phyloP scores from a whole-genome alignment of 2,329 filamentous ascomycete genomes.

The Sphaerulina vaccinii region DNA sequence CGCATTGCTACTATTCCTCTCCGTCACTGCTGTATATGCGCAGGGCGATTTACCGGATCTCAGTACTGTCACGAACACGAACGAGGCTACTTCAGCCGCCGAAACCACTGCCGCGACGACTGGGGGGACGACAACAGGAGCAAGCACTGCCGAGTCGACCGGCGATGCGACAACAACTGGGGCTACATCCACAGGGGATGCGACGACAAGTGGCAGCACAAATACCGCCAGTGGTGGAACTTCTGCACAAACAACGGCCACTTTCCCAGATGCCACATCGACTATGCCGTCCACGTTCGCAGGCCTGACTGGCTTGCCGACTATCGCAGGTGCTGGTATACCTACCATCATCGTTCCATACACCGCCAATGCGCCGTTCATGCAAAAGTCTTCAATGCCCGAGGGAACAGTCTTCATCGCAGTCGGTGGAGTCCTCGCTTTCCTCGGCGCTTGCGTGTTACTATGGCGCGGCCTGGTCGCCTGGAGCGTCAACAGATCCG shows the following conservation, averaged over 20 bases:
- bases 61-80: conserved; percentile 27
- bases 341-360: conserved; percentile 77
- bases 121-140: conserved; percentile 14
- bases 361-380: conserved; percentile 81
- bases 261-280: conserved; percentile 21
- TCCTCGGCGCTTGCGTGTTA: conserved; percentile 77
- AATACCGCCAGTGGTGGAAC: conserved; percentile 26
- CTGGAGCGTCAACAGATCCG: conserved; percentile 87
- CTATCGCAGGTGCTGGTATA: conserved; percentile 56
- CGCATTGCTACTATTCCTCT: conserved; percentile 28
- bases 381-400: conserved; percentile 80
- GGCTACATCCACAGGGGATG: conserved; percentile 28
- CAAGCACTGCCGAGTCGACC: conserved; percentile 23
- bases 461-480: conserved; percentile 85
- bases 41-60: conserved; percentile 34
- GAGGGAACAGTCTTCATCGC: conserved; percentile 96
- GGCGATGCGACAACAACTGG: conserved; percentile 17
- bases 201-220: conserved; percentile 24
- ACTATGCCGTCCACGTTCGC: conserved; percentile 32
- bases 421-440: conserved; percentile 83
- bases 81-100: conserved; percentile 19
- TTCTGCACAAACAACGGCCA: conserved; percentile 11
- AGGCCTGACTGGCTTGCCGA: conserved; percentile 50
- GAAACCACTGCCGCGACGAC: conserved; percentile 15
- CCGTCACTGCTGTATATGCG: conserved; percentile 25